Conservation (phyloP, 306 rosid species). For the Inga laurina region DNA sequence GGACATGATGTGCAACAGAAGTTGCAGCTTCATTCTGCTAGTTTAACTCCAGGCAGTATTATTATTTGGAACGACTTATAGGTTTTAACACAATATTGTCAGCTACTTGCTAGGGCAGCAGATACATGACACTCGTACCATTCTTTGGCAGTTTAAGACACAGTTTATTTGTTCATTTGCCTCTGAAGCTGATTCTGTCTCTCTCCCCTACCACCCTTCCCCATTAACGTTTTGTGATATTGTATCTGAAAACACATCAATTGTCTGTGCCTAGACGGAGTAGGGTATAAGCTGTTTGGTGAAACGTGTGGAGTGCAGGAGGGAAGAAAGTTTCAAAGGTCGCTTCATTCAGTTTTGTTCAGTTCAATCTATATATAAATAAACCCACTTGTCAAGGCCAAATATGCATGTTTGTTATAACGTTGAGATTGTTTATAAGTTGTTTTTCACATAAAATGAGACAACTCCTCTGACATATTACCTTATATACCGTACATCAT, state of each 20-base stretch:
- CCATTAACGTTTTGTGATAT: not conserved
- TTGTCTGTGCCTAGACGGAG: not conserved
- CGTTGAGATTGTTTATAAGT: too few species aligned
- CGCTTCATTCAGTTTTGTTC: too few species aligned
- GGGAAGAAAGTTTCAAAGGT: not conserved
- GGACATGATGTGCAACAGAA: slow-evolving; percentile 22
- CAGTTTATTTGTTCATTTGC: slow-evolving; percentile 29
- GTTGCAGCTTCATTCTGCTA: slow-evolving; percentile 35
- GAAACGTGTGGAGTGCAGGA: not conserved
- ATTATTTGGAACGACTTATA: slow-evolving; percentile 48
- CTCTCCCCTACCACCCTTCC: not conserved
- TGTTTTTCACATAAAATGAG: too few species aligned
- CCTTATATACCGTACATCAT: too few species aligned
- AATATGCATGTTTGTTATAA: too few species aligned
- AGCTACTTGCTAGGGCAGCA: slow-evolving; percentile 40
- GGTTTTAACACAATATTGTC: slow-evolving; percentile 38
- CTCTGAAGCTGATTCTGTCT: not conserved
- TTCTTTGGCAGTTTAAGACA: slow-evolving; percentile 65
- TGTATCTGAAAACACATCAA: not conserved
- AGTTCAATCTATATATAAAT: too few species aligned
- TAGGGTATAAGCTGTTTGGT: not conserved
- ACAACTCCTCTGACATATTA: too few species aligned
- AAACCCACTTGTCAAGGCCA: too few species aligned
- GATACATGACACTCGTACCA: slow-evolving; percentile 38
- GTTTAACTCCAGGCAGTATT: slow-evolving; percentile 39